Conservation (phyloP, 306 rosid genomes). For the Prunus dulcis region DNA sequence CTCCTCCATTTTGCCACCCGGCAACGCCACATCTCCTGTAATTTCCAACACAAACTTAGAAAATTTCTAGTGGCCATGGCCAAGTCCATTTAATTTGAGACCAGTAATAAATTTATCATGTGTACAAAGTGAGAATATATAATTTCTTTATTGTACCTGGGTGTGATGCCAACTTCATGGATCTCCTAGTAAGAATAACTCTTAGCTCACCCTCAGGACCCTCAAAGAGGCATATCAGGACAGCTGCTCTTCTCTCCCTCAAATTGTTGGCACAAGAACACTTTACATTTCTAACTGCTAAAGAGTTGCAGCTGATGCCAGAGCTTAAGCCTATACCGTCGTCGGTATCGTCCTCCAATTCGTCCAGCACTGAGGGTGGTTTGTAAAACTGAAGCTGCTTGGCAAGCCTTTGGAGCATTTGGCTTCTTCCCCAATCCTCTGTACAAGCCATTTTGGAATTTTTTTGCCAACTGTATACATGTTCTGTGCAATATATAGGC, state of each 20-base stretch:
- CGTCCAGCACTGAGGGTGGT: background rate
- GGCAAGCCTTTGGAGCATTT: conserved; percentile 26
- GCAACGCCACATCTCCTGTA: conserved; percentile 43
- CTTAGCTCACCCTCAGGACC: conserved; percentile 31
- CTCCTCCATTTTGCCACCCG: conserved; percentile 42
- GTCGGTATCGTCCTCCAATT: background rate
- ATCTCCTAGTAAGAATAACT: conserved; percentile 39
- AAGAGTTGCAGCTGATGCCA: background rate
- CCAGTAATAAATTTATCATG: background rate
- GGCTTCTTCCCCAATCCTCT: conserved; percentile 22
- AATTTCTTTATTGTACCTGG: conserved; percentile 15
- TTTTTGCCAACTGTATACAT: background rate
- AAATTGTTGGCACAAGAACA: background rate
- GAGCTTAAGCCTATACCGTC: background rate
- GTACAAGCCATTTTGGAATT: conserved; percentile 4
- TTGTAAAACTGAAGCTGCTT: conserved; percentile 18
- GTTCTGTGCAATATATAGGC: background rate
- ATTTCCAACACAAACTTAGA: background rate
- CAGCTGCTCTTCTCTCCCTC: conserved; percentile 36
- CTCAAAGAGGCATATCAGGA: conserved; percentile 39
- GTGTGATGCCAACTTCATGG: conserved; percentile 29
- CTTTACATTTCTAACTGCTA: background rate
- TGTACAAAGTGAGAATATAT: background rate
- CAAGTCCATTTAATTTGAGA: background rate
- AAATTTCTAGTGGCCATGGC: background rate